Conservation (phyloP, 257 asterid genomes). For the Ehretia macrophylla region DNA sequence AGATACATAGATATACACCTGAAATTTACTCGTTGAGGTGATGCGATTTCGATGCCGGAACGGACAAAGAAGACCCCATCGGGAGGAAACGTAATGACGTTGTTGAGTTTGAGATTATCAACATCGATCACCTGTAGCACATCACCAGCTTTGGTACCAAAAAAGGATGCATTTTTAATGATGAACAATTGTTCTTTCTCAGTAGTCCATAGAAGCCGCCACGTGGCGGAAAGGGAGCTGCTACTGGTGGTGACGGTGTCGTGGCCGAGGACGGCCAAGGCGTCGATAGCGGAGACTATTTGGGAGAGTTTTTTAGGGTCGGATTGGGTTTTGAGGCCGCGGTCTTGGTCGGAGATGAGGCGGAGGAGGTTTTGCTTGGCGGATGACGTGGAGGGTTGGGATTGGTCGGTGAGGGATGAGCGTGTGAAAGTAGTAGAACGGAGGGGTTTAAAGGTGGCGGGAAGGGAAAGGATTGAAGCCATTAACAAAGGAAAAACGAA, state of each 20-base stretch:
- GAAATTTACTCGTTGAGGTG: constrained; percentile 77
- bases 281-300: constrained; percentile 60
- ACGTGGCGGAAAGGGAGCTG: constrained; percentile 57
- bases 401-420: constrained; percentile 58
- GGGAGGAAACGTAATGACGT: constrained; percentile 86
- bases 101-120: constrained; percentile 48
- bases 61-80: constrained; percentile 94
- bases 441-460: constrained; percentile 3
- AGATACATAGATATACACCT: constrained; percentile 29
- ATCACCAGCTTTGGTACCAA: constrained; percentile 82
- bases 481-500: not conserved
- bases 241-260: constrained; percentile 61
- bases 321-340: constrained; percentile 81
- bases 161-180: constrained; percentile 50
- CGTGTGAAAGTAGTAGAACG: constrained; percentile 25
- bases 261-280: constrained; percentile 46
- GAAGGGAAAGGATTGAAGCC: not conserved
- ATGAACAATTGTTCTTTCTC: constrained; percentile 95
- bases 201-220: constrained; percentile 96
- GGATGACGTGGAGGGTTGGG: constrained; percentile 33
- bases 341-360: constrained; percentile 75
- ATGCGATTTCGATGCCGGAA: constrained; percentile 63
- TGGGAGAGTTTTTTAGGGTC: constrained; percentile 58
- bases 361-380: constrained; percentile 74
- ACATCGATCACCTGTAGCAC: constrained; percentile 86